These are phyloP conservation scores for Trapa incisa DNA, from an alignment of 345 rosid species.

Conservation along the genomic window DNA sequence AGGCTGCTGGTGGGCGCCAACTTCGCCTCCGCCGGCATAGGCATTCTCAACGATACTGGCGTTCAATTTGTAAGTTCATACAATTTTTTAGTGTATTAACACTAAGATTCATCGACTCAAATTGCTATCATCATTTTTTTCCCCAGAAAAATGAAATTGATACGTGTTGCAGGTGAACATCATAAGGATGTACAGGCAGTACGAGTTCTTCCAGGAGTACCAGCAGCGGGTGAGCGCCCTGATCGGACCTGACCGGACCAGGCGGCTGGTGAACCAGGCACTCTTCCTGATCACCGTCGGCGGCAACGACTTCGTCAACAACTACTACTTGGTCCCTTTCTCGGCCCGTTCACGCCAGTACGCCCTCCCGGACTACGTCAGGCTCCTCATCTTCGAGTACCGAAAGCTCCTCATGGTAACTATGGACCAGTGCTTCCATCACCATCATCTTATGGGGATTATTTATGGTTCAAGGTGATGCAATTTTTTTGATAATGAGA, in stretches of 20 bases:
- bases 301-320: slow-evolving; percentile 58
- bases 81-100: too few species aligned
- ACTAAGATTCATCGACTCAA: too few species aligned
- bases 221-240: slow-evolving; percentile 34
- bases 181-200: slow-evolving; percentile 47
- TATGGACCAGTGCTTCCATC: too few species aligned
- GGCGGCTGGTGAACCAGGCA: slow-evolving; percentile 34
- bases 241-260: slow-evolving; percentile 32
- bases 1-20: slow-evolving; percentile 64
- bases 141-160: neutral
- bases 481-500: too few species aligned
- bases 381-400: slow-evolving; percentile 33
- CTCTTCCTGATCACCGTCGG: slow-evolving; percentile 42
- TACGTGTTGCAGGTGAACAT: slow-evolving; percentile 35
- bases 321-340: slow-evolving; percentile 36
- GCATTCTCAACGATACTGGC: slow-evolving; percentile 60
- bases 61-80: slow-evolving; percentile 27
- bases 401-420: slow-evolving; percentile 27
- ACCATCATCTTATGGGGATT: too few species aligned
- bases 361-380: slow-evolving; percentile 28
- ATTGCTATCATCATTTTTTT: too few species aligned
- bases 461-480: too few species aligned
- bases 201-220: slow-evolving; percentile 47
- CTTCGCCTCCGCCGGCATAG: slow-evolving; percentile 87
- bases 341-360: slow-evolving; percentile 44